These are phyloP conservation scores for Pyrenophora teres DNA, from an alignment of 2,329 filamentous ascomycete genomes.

Conservation along the genomic window DNA sequence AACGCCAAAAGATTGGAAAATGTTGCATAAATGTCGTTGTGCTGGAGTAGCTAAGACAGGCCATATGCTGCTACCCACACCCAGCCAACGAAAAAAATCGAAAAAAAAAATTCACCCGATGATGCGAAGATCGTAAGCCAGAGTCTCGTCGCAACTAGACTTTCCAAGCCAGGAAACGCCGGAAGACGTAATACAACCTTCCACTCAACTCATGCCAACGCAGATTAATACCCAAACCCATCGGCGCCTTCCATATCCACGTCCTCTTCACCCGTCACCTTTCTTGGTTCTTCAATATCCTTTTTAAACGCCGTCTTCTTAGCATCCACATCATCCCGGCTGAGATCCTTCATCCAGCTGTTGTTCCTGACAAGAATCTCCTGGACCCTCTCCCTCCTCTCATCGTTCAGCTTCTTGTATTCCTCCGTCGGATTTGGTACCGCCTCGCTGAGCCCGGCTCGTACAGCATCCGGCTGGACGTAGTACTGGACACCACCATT, in stretches of 20 bases:
- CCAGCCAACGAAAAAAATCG: background rate
- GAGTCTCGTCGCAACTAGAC: conserved; percentile 3
- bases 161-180: conserved; percentile 9
- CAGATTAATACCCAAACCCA: conserved; percentile 8
- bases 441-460: conserved; percentile 44
- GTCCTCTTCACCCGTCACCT: conserved; percentile 29
- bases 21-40: background rate
- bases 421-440: conserved; percentile 41
- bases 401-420: conserved; percentile 34
- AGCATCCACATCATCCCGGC: conserved; percentile 53
- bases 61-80: conserved; percentile 6
- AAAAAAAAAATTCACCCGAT: background rate
- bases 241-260: conserved; percentile 42
- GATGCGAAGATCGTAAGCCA: conserved; percentile 5
- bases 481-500: conserved; percentile 47
- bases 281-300: conserved; percentile 32
- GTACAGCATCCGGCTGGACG: conserved; percentile 44
- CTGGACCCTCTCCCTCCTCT: conserved; percentile 44
- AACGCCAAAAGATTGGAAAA: conserved; percentile 2
- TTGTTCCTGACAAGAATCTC: conserved; percentile 53
- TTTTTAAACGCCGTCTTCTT: conserved; percentile 46
- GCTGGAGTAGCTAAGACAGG: conserved; percentile 2
- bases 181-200: background rate
- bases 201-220: background rate
- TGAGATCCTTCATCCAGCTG: conserved; percentile 53